Conservation (phyloP, 371 early-diverging fungal species). For the Smittium culicis region DNA sequence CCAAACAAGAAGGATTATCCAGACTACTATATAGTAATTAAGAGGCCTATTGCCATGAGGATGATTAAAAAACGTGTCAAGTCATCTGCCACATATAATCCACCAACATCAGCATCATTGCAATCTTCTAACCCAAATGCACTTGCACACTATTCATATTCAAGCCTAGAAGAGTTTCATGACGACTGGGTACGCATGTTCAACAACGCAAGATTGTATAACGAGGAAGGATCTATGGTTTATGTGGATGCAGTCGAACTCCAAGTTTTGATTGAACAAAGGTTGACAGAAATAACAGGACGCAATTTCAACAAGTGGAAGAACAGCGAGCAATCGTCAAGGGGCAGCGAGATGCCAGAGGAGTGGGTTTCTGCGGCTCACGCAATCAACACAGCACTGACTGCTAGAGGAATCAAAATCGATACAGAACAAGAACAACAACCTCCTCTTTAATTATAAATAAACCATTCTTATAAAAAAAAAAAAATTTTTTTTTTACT, state of each 20-base stretch:
- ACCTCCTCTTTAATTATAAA: no score
- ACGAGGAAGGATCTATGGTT: conserved; percentile 62
- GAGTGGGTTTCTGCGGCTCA: conserved; percentile 4
- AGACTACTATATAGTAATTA: conserved; percentile 69
- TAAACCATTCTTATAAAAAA: no score
- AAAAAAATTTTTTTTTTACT: no score
- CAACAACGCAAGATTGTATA: conserved; percentile 61
- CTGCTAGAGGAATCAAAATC: background rate
- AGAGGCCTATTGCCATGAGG: conserved; percentile 65
- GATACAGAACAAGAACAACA: background rate
- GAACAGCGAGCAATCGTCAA: background rate
- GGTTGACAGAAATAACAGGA: background rate
- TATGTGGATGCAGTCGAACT: conserved; percentile 57
- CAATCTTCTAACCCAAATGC: background rate
- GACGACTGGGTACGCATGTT: conserved; percentile 53
- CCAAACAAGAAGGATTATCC: conserved; percentile 65
- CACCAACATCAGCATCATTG: background rate
- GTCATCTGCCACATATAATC: background rate
- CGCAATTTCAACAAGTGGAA: background rate
- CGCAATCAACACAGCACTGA: background rate
- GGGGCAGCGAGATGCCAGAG: background rate
- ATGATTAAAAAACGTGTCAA: conserved; percentile 48
- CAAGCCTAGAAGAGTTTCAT: conserved; percentile 17
- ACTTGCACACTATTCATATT: background rate
- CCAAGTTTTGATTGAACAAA: conserved; percentile 16